Evolutionary conservation across 2,329 filamentous ascomycete genomes (phyloP), one percentile per base, ranked within the genome.

Genomic region (Paraconiothyrium brasiliense): DNA sequence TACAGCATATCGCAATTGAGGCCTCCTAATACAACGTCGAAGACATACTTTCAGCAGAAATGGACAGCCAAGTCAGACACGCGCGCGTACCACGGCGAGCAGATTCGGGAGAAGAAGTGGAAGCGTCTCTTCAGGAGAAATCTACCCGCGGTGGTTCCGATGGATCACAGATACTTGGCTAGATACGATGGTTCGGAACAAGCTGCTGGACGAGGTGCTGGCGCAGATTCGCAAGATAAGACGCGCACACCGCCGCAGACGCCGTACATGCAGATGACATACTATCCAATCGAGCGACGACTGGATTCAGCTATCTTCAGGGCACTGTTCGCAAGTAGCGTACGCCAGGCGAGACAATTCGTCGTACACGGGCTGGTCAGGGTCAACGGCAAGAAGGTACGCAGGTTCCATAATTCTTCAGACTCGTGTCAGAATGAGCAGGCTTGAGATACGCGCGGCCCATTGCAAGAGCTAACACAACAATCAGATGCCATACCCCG

Each of bases 1-100:
- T 99, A 92, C 87, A 97, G 97, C 82, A 82, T 99, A 67, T 82
- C 84, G 54, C 86, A 86, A 68, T 74, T 87, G 37, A 80, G 72
- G 47, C 73, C 79, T 2, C 86, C 85, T 20, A 75, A 71, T 16
- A 55, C 62, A 30, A 54, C 54, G 2, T 54, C 59, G 3, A 68
- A 68, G 30, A 97, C 94, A 48, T 96, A 95, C 82, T 99, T 97
- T 86, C 94, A 98, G 85, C 94, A 98, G 82, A 99, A 99, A 90
- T 99, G 94, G 94, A 80, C 82, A 1, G 92, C 94, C 73, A 99
- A 99, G 81, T 89, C 93, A 24, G 79, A 89, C 67, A 88, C 92
- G 46, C 90, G 95, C 69, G 89, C 86, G 66, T 99, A 98, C 80
- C 95, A 99, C 82, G 95, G 94, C 80, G 94, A 97, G 78, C 92